A percentile compares a stretch with the other conserved stretches of the same genome.
Conservation (phyloP, 2,329 filamentous ascomycete species). For the Celoporthe dispersa region DNA sequence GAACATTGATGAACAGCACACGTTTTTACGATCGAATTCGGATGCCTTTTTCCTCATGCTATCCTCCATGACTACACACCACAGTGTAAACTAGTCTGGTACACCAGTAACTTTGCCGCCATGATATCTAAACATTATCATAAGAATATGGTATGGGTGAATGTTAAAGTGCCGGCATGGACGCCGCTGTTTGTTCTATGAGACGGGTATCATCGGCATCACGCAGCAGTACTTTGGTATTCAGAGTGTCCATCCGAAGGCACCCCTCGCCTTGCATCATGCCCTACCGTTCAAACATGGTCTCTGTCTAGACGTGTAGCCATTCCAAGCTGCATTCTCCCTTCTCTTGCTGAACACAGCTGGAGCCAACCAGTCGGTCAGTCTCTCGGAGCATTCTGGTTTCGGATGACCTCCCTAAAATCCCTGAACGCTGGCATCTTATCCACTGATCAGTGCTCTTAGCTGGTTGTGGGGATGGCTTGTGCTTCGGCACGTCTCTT, state of each 20-base stretch:
- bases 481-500: neutral
- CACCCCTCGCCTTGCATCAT: neutral
- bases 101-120: neutral
- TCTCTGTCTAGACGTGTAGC: neutral
- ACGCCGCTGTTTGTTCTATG: neutral
- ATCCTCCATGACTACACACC: no score
- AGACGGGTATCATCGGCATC: neutral
- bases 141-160: neutral
- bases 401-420: neutral
- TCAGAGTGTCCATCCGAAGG: no score
- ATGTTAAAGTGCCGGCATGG: neutral
- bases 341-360: neutral
- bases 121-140: no score
- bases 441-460: neutral
- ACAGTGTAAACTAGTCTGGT: neutral
- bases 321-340: neutral
- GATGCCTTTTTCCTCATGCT: no score
- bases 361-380: neutral
- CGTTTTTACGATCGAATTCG: neutral
- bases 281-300: neutral
- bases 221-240: no score
- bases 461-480: neutral
- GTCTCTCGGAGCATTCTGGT: neutral
- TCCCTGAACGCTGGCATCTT: neutral
- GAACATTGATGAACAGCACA: neutral